Base-by-base conservation (phyloP, 306 rosid genomes). In the Trifolium subterraneum region DNA sequence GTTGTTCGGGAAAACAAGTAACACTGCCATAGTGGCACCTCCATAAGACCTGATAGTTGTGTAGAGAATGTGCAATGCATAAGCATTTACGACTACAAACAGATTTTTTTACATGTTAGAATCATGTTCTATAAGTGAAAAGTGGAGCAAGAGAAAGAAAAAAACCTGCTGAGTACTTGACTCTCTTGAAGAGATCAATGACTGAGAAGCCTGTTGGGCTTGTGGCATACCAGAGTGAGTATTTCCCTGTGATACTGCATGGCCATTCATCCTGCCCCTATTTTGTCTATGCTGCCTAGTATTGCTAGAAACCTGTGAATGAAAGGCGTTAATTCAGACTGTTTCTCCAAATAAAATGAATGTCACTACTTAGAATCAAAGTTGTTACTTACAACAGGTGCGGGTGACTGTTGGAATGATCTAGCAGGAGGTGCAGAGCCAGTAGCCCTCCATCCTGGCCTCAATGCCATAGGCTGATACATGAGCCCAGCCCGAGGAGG, bases 231-330 rank as follows among this genome's bases (percentile, higher is more conserved):
- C 79, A 68, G 88, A 61, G 59, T 70, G 79, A 66, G 74, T 74
- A 68, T 79, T 82, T 69, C 88, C 90, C 68, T 84, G 89, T 39
- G 92, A 67, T 68, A 58, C 68, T 54, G 84, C 59, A 68, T 73
- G 85, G 31, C 90, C 97, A 70, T 85, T 90, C 78, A 77, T 79
- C 85, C 93, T 87, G n/a, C 92, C 89, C 80, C 93, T 81, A 79
- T 78, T 90, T 73, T 85, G 90, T 88, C 89, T 84, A 55, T 79
- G 83, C 76, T 78, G 93, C 82, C 96, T 86, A 45, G 84, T 82
- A 82, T 72, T 70, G 82, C 74, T 87, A 39, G 96, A 73, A 75
- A 80, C 82, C 96, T 89, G 90, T 14, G 78, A 69, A 78, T 19
- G 64, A 60, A 72, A 74, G 68, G 25, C 70, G 33, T 39, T 65